Evolutionary conservation across 805 yeast species (phyloP).

Genomic region (baker's yeast (Saccharomyces cerevisiae)): DNA sequence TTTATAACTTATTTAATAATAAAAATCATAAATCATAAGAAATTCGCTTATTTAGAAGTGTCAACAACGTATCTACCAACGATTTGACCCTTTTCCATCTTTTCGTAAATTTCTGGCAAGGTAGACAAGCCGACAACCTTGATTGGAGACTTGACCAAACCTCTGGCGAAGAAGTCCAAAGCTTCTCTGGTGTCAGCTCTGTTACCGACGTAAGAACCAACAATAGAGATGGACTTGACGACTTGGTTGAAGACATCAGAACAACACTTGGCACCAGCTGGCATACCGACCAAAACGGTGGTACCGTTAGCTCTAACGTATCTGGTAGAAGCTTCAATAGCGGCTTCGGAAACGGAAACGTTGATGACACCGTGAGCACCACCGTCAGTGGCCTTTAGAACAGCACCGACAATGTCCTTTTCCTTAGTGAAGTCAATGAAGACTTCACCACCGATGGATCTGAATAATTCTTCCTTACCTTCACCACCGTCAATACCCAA

Average conservation of each 20-base stretch:
- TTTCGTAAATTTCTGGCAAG: slow-evolving; percentile 55
- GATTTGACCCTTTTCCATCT: slow-evolving; percentile 76
- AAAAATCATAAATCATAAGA: background rate
- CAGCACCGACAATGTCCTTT: slow-evolving; percentile 47
- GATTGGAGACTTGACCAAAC: slow-evolving; percentile 61
- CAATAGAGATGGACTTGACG: slow-evolving; percentile 60
- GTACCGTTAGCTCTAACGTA: slow-evolving; percentile 63
- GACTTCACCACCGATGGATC: slow-evolving; percentile 57
- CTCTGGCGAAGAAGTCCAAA: slow-evolving; percentile 59
- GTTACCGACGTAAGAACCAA: slow-evolving; percentile 84
- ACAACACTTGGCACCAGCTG: slow-evolving; percentile 66
- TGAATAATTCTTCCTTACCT: slow-evolving; percentile 47
- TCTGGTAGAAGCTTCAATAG: slow-evolving; percentile 52
- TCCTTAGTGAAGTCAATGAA: slow-evolving; percentile 52
- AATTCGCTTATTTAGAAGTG: slow-evolving; percentile 42
- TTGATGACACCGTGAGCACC: slow-evolving; percentile 73
- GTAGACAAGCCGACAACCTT: slow-evolving; percentile 66
- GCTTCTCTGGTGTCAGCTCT: slow-evolving; percentile 81
- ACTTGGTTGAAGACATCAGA: slow-evolving; percentile 69
- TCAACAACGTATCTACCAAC: slow-evolving; percentile 82
- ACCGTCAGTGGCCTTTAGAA: slow-evolving; percentile 53
- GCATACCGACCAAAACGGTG: slow-evolving; percentile 67
- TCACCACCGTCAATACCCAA: slow-evolving; percentile 66
- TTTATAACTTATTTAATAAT: background rate
- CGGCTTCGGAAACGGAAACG: slow-evolving; percentile 64